Evolutionary conservation across 441 rosid species (phyloP).

Genomic region (Theobroma grandiflorum): DNA sequence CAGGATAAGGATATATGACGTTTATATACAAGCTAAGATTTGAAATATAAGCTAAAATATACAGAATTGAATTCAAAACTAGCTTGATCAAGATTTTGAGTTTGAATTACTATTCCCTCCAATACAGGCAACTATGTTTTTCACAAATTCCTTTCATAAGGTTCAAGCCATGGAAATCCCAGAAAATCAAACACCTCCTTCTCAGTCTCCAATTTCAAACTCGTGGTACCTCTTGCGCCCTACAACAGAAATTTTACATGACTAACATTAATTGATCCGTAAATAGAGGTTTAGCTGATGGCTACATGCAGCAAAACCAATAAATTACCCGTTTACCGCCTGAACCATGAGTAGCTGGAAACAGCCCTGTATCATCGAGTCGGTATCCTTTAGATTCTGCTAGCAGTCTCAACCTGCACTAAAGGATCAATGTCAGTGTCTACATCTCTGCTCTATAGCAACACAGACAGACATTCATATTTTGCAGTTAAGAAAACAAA

Average conservation of each 20-base stretch:
- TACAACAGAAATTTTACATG: conserved; percentile 38
- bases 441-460: not conserved
- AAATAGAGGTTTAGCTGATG: not conserved
- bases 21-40: no score
- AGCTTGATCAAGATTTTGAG: no score
- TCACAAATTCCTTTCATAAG: conserved; percentile 82
- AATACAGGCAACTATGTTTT: conserved; percentile 9
- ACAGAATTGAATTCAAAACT: no score
- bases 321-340: conserved; percentile 72
- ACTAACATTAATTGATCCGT: not conserved
- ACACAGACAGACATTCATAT: not conserved
- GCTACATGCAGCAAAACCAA: not conserved
- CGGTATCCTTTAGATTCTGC: conserved; percentile 88
- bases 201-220: conserved; percentile 67
- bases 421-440: not conserved
- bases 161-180: conserved; percentile 85
- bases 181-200: conserved; percentile 86
- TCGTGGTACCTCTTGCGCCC: conserved; percentile 70
- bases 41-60: no score
- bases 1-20: no score
- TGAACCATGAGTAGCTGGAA: conserved; percentile 80
- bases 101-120: no score
- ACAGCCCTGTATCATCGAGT: conserved; percentile 91
- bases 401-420: conserved; percentile 82
- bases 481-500: not conserved